Base-by-base conservation (phyloP, 108 stramenopile species). In the Hondaea fermentalgiana region DNA sequence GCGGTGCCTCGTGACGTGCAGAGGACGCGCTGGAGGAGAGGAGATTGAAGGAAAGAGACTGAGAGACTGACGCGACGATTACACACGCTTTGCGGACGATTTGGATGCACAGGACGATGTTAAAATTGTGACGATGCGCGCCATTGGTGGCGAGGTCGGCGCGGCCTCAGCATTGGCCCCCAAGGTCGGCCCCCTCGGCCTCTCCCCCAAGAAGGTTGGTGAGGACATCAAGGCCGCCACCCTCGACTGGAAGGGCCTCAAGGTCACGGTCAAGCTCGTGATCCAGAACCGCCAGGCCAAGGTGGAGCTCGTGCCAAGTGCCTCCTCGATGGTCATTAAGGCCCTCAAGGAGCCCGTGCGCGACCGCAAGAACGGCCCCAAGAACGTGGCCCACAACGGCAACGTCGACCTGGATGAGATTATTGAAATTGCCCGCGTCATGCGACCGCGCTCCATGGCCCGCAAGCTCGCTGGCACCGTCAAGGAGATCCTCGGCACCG, bases 161-260 rank as follows among this genome's bases (percentile, higher is more conserved):
- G 93, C 98, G 57, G 97, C 99, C 72, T 98, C 99, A 72, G 95
- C 97, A 59, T 96, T 99, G 88, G 99, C 99, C 55, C 99, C 99
- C 93, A 99, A 99, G 95, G 96, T 99, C 72, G 99, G 99, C 93
- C 98, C 99, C 87, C 98, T 99, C 53, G 99, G 99, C 93, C 93
- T 99, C 58, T 98, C 98, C 87, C 99, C 99, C 92, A 99, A 99
- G 96, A 99, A 89, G 89, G 97, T 99, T 59, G 99, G 99, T 88
- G 99, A 99, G 92, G 99, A 99, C 95, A 99, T 99, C 95, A 96
- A 97, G 94, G 98, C 98, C 95, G 98, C 97, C 90, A 99, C 99
- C 91, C 96, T 96, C 98, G 99, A 99, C 95, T 99, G 99, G 99
- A 99, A 99, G 95, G 99, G 99, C 57, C 93, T 99, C 51, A 98